Evolutionary conservation across 257 asterid genomes (phyloP), one percentile per base, ranked within the genome.

Genomic region (Petunia secreta): DNA sequence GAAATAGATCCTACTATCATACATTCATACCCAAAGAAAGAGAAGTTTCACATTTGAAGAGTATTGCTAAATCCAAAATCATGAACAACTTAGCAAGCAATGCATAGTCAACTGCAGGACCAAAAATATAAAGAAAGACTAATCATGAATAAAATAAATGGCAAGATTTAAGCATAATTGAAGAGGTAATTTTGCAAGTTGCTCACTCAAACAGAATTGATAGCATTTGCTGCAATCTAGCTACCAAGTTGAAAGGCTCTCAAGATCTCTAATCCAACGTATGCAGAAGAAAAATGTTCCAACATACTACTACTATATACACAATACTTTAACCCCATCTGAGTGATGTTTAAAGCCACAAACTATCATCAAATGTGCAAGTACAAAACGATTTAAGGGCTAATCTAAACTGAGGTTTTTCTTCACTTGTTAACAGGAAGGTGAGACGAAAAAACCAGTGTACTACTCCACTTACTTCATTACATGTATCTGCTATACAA

Each of bases 331-430:
- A 1, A 48, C 53, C 53, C 53, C 53, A 55, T 13, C 60, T 25
- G 36, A 36, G 14, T 62, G 67, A 62, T 36, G 41, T 36, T 34
- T 62, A 34, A 3, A 62, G 67, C 67, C 41, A 34, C 0, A 8
- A 14, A 40, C 74, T 65, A 69, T 16, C 9, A 52, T 46, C 59
- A 68, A 43, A 43, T 53, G 16, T 41, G 2, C 25, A n/a, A 67
- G 75, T 44, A 46, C 75, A 69, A 16, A 68, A 44, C 76, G 16
- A 44, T 68, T 68, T 68, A 44, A 68, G 37, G 44, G 8, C 69
- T 63, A 16, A 37, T 63, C 39, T 4, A 8, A 63, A 69, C 37
- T 16, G 58, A 15, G 2, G 41, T 44, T 44, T 44, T 67, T n/a
- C 55, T 44, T 40, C 25, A 57, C 63, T 5, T 15, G 16, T 15